Evolutionary conservation across 805 yeast genomes (phyloP), one percentile per base, ranked within the genome.

Genomic region (Zygosaccharomyces rouxii): DNA sequence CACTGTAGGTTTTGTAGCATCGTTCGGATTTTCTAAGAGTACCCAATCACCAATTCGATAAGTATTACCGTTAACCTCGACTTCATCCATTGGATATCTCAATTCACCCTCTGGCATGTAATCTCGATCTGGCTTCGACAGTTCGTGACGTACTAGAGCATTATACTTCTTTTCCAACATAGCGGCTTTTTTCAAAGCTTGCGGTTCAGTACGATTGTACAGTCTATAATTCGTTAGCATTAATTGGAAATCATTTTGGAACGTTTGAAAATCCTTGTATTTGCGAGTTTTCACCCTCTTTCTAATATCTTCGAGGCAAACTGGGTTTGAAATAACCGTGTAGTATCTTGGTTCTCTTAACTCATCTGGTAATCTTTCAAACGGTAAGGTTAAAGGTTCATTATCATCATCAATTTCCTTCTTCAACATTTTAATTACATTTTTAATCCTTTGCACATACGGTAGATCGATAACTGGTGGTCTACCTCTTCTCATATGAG

Each of bases 41-140:
- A 92, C 88, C 98, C 98, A 94, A 67, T 90, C 97, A 54, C 99
- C 99, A 40, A 94, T 89, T 54, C 78, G 78, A 70, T 86, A 94
- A 4, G 74, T 72, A 55, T 80, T 82, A 2, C 89, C 94, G 55
- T 83, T 77, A 35, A 83, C 78, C 45, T 80, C 83, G 35, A 88
- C 77, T 44, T 79, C 78, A 63, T 90, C 95, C 49, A 89, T 73
- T n/a, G 96, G 96, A 54, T 82, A 77, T 54, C 90, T 82, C 44
- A 85, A 75, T 53, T 77, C 84, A 52, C 77, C 79, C 44, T 73
- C 72, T 3, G 80, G 73, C 56, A 81, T 72, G 57, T 83, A 85
- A 47, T 84, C 95, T 40, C 82, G 74, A 64, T 92, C 98, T 2
- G 95, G 94, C 66, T 83, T 86, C 48, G 77, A 77, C 67, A 87